Evolutionary conservation across 257 asterid species (phyloP).

Genomic region (Sherardia arvensis): DNA sequence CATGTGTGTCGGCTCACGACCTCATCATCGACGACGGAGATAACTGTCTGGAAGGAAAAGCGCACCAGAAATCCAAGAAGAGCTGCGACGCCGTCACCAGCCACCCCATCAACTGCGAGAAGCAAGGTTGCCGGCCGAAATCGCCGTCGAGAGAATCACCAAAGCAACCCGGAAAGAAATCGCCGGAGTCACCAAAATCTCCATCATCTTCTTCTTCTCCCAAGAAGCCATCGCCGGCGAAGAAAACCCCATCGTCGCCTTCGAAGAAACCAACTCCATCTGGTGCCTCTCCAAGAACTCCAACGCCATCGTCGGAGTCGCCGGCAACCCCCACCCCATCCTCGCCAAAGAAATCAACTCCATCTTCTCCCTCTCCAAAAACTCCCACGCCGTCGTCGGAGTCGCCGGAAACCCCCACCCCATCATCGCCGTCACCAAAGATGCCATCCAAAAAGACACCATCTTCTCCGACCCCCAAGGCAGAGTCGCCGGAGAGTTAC

Average conservation of each 20-base stretch:
- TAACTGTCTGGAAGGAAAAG: conserved; percentile 36
- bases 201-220: not conserved
- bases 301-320: not conserved
- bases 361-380: not conserved
- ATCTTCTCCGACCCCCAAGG: not conserved
- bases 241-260: not conserved
- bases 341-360: not conserved
- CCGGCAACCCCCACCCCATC: not conserved
- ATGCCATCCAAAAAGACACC: not conserved
- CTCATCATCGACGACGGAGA: conserved; percentile 22
- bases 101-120: not conserved
- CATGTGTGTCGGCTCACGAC: conserved; percentile 26
- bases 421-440: not conserved
- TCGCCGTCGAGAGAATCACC: not conserved
- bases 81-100: not conserved
- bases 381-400: not conserved
- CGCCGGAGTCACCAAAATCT: not conserved
- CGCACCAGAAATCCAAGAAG: conserved; percentile 32
- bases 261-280: not conserved
- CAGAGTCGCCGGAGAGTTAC: not conserved
- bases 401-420: not conserved
- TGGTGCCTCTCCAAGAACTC: not conserved
- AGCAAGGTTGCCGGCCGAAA: conserved; percentile 1
- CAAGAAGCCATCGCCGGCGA: not conserved
- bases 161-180: not conserved